Evolutionary conservation across 306 rosid species (phyloP), one percentile per base, ranked within the genome.

Genomic region (Senna siamea): DNA sequence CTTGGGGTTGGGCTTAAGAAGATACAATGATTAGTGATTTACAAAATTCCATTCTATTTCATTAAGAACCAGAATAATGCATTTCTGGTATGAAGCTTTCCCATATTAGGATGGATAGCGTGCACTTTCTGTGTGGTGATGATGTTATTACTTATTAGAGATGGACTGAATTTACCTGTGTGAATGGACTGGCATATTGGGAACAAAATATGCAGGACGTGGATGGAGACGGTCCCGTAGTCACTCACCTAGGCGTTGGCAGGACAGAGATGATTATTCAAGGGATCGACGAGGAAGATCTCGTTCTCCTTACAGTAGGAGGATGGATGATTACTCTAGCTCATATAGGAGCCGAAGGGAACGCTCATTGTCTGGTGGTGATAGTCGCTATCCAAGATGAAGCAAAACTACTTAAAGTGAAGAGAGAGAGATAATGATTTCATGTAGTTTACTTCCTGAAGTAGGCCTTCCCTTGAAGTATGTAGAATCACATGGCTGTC

Each of bases 231-330:
- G 79, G 13, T 77, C 83, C 69, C 76, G 80, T 35, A 82, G 89
- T 77, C 73, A 76, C 56, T 81, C 86, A 4, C 87, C 83, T 6
- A 78, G 32, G 22, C 70, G 76, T 19, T 40, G 72, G 79, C 80
- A 18, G 54, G 89, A 77, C 72, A 77, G 72, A 73, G 84, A 78
- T 68, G 22, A 76, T 30, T 30, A 65, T 32, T 72, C 85, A n/a
- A 75, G 79, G 80, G 79, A 82, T 48, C 76, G 50, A 53, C 80
- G 77, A 43, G 78, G 84, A 64, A 74, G 85, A 69, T 84, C 85
- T 32, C 83, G 75, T 60, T 85, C 84, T 41, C 86, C 86, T 18
- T 60, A 69, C 23, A 26, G 30, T 26, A 72, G 81, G 70, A 76
- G 78, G 70, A 20, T 14, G 34, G 77, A 80, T 74, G 80, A 65